Evolutionary conservation across 2,329 filamentous ascomycete genomes (phyloP).

Genomic region (Colletotrichum destructivum): DNA sequence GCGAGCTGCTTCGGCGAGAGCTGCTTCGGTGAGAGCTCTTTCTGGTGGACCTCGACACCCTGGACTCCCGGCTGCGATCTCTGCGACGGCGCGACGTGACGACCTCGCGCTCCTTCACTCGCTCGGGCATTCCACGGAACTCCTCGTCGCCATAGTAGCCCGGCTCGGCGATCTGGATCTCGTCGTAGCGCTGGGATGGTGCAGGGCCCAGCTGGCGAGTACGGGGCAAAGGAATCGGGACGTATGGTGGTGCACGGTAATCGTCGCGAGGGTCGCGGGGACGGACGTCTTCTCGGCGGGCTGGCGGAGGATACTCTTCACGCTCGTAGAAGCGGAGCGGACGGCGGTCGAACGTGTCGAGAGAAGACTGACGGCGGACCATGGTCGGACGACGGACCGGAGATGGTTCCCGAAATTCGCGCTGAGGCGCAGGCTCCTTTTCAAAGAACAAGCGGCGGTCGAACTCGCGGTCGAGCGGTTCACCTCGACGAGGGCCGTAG

Average conservation of each 20-base stretch:
- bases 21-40: constrained; percentile 56
- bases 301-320: constrained; percentile 76
- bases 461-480: constrained; percentile 55
- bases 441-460: constrained; percentile 71
- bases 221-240: constrained; percentile 79
- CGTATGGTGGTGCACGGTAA: constrained; percentile 65
- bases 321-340: constrained; percentile 69
- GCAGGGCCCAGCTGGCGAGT: constrained; percentile 71
- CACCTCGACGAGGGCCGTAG: constrained; percentile 53
- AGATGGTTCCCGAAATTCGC: constrained; percentile 66
- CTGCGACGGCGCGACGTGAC: constrained; percentile 64
- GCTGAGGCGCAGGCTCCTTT: constrained; percentile 58
- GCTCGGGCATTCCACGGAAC: constrained; percentile 73
- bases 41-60: constrained; percentile 57
- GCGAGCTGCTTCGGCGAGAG: constrained; percentile 59
- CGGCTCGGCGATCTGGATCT: constrained; percentile 78
- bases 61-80: constrained; percentile 59
- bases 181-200: constrained; percentile 72
- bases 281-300: constrained; percentile 62
- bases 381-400: constrained; percentile 76
- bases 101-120: constrained; percentile 74
- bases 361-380: constrained; percentile 86
- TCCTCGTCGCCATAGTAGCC: constrained; percentile 81
- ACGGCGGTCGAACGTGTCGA: constrained; percentile 90
- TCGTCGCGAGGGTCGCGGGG: constrained; percentile 60